These are phyloP conservation scores for Termitomyces sp. DNA, from an alignment of 768 basidiomycete species.

Conservation along the genomic window DNA sequence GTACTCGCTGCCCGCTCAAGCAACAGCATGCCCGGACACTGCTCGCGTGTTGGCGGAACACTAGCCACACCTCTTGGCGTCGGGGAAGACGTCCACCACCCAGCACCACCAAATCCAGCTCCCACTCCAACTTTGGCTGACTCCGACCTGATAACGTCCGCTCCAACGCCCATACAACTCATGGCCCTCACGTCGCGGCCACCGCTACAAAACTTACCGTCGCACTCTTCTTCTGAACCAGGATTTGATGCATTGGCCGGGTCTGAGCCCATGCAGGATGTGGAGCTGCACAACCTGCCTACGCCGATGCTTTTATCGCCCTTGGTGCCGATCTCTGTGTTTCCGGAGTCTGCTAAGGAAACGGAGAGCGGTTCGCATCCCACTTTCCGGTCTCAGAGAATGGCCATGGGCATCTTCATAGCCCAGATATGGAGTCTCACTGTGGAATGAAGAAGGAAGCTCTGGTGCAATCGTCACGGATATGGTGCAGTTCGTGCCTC, in stretches of 20 bases:
- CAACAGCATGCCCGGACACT: conserved; percentile 34
- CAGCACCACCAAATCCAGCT: conserved; percentile 18
- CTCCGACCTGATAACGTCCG: neutral
- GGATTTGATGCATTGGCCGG: conserved; percentile 23
- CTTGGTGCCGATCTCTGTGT: conserved; percentile 56
- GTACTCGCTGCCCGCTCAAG: conserved; percentile 39
- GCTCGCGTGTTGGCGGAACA: conserved; percentile 16
- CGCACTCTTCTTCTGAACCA: conserved; percentile 90
- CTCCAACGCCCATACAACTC: conserved; percentile 7
- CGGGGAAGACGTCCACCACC: conserved; percentile 50
- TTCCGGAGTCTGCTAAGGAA: conserved; percentile 25
- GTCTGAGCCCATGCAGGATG: conserved; percentile 13
- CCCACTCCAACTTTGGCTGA: conserved; percentile 20
- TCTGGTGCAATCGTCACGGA: conserved; percentile 15
- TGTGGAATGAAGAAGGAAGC: neutral
- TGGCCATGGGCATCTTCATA: conserved; percentile 11
- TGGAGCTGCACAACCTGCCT: conserved; percentile 50
- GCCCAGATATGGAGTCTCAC: neutral
- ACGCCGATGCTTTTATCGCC: conserved; percentile 60
- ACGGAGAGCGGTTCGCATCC: conserved; percentile 6
- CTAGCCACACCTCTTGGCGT: conserved; percentile 37
- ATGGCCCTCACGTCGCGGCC: conserved; percentile 53
- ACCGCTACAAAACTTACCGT: conserved; percentile 90
- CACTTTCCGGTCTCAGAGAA: no score
- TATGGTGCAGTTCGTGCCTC: conserved; percentile 53